These are phyloP conservation scores for Teratosphaeria gauchensis DNA, from an alignment of 2,329 filamentous ascomycete genomes.

Conservation along the genomic window DNA sequence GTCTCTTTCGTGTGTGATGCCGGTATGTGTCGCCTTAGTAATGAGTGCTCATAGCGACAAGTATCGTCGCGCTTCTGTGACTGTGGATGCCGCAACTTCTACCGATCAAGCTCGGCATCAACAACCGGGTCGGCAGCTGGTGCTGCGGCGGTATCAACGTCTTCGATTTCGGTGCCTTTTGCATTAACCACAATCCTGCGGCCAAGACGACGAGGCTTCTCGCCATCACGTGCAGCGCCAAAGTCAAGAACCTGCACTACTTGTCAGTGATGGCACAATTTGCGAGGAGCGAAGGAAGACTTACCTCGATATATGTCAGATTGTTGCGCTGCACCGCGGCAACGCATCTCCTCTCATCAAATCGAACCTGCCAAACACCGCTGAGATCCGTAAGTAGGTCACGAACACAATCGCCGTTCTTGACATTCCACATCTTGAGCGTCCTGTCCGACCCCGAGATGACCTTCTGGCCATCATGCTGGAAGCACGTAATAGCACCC, in stretches of 20 bases:
- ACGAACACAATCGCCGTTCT: conserved; percentile 81
- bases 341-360: conserved; percentile 89
- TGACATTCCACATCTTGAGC: conserved; percentile 97
- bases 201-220: conserved; percentile 66
- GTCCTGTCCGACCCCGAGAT: conserved; percentile 93
- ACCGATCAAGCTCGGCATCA: conserved; percentile 2
- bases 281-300: conserved; percentile 20
- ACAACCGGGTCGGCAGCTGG: conserved; percentile 1
- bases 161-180: conserved; percentile 24
- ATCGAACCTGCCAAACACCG: conserved; percentile 99
- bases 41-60: too few species aligned
- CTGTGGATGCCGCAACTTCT: neutral
- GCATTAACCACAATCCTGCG: conserved; percentile 55
- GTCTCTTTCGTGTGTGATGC: too few species aligned
- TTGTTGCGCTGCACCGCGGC: conserved; percentile 90
- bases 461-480: conserved; percentile 93
- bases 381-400: conserved; percentile 87
- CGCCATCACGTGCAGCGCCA: conserved; percentile 82
- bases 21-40: too few species aligned
- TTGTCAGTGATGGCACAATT: conserved; percentile 1
- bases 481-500: conserved; percentile 96
- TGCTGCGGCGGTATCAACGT: conserved; percentile 15
- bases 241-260: conserved; percentile 79
- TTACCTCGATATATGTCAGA: conserved; percentile 90
- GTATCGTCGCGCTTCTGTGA: neutral